These are phyloP conservation scores for Trichosanthes truncata DNA, from an alignment of 306 rosid species.

Conservation along the genomic window DNA sequence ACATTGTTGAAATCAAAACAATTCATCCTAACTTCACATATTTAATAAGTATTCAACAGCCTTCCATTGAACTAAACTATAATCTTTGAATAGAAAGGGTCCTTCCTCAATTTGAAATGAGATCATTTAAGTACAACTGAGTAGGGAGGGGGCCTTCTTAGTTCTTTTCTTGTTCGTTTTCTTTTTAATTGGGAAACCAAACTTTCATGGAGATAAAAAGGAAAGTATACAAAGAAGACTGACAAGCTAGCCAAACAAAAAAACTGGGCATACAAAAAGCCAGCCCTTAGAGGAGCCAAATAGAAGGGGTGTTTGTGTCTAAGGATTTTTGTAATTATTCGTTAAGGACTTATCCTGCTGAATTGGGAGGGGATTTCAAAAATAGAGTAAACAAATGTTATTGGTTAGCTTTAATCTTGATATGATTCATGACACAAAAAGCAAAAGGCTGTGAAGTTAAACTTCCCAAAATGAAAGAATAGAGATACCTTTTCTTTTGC, in stretches of 20 bases:
- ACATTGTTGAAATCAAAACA: background rate
- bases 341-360: background rate
- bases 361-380: background rate
- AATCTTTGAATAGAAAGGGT: background rate
- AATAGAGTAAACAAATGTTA: background rate
- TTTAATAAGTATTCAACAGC: background rate
- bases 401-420: background rate
- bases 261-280: background rate
- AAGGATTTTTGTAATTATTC: background rate
- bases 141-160: background rate
- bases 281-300: background rate
- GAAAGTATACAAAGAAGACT: background rate
- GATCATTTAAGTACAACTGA: background rate
- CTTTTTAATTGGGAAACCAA: too few species aligned
- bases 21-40: background rate
- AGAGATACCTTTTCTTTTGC: constrained; percentile 79
- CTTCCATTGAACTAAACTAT: background rate
- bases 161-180: too few species aligned
- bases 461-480: too few species aligned
- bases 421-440: background rate
- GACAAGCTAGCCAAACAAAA: background rate
- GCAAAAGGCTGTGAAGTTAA: background rate
- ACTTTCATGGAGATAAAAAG: background rate
- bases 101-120: background rate
- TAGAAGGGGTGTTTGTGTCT: background rate